phyloP scores from a whole-genome alignment of 1,284 basidiomycete genomes.

The Cryptococcus deneoformans region DNA sequence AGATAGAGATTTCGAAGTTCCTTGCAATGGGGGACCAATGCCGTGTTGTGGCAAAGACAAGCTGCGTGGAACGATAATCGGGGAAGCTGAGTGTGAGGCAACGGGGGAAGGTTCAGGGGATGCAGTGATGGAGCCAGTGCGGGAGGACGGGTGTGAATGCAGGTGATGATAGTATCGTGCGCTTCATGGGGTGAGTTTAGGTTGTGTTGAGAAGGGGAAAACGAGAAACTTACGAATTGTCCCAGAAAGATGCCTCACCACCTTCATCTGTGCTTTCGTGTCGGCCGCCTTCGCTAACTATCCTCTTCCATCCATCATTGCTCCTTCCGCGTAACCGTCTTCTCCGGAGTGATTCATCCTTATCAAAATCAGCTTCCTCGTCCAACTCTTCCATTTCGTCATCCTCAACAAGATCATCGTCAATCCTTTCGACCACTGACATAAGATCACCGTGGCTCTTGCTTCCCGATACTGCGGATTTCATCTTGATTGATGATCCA shows the following conservation, averaged over 20 bases:
- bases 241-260: slow-evolving; percentile 27
- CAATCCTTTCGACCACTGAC: slow-evolving; percentile 8
- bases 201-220: neutral
- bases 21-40: slow-evolving; percentile 7
- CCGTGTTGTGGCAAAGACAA: slow-evolving; percentile 23
- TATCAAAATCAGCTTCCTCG: neutral
- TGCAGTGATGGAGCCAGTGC: slow-evolving; percentile 15
- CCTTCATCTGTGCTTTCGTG: slow-evolving; percentile 19
- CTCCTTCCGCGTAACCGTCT: slow-evolving; percentile 3
- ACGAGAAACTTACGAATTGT: slow-evolving; percentile 42
- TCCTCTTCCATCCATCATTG: slow-evolving; percentile 20
- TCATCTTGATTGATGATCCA: slow-evolving; percentile 18
- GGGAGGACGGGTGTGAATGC: slow-evolving; percentile 22
- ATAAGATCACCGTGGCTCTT: slow-evolving; percentile 39
- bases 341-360: slow-evolving; percentile 2
- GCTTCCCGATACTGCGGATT: slow-evolving; percentile 19
- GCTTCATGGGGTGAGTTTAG: slow-evolving; percentile 17
- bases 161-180: slow-evolving; percentile 48
- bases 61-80: slow-evolving; percentile 18
- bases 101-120: slow-evolving; percentile 27
- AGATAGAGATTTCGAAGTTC: slow-evolving; percentile 30
- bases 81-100: slow-evolving; percentile 12
- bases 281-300: slow-evolving; percentile 26
- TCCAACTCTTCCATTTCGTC: neutral
- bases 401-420: slow-evolving; percentile 10